A percentile compares a stretch with the other conserved stretches of the same genome.
These are phyloP conservation scores for Fragaria nilgerrensis DNA, from an alignment of 306 rosid genomes.

Conservation along the genomic window DNA sequence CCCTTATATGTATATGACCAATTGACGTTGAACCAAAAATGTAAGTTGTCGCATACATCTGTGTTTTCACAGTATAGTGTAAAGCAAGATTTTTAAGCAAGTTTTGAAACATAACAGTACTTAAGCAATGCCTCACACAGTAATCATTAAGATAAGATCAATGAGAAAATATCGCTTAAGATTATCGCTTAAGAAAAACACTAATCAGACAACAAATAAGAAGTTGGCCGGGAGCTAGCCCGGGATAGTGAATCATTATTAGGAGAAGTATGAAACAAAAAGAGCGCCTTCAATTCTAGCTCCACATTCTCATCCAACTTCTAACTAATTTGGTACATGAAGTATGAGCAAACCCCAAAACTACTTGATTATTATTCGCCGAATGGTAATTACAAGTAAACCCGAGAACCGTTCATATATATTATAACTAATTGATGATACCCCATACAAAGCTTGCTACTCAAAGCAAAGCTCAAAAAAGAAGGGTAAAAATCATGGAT, in stretches of 20 bases:
- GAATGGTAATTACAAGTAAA: neutral
- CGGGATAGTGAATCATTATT: neutral
- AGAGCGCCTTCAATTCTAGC: neutral
- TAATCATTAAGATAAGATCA: neutral
- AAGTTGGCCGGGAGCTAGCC: neutral
- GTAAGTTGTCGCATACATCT: too few relatives aligned
- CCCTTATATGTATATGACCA: too few relatives aligned
- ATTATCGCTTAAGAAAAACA: neutral
- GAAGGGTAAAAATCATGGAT: neutral
- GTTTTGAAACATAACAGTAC: neutral
- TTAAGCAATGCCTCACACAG: neutral
- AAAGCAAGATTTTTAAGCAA: neutral
- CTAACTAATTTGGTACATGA: neutral
- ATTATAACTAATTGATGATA: too few relatives aligned
- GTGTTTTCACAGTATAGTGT: too few relatives aligned
- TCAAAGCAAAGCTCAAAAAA: slow-evolving; percentile 32
- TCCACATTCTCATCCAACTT: neutral
- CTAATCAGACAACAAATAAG: neutral
- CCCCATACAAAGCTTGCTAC: slow-evolving; percentile 15
- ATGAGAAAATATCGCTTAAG: neutral
- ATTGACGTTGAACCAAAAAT: too few relatives aligned
- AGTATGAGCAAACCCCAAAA: neutral
- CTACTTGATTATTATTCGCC: neutral
- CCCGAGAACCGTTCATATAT: neutral
- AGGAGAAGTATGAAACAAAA: neutral